Evolutionary conservation across 108 stramenopile species (phyloP).

Genomic region (Thalassiosira profunda): DNA sequence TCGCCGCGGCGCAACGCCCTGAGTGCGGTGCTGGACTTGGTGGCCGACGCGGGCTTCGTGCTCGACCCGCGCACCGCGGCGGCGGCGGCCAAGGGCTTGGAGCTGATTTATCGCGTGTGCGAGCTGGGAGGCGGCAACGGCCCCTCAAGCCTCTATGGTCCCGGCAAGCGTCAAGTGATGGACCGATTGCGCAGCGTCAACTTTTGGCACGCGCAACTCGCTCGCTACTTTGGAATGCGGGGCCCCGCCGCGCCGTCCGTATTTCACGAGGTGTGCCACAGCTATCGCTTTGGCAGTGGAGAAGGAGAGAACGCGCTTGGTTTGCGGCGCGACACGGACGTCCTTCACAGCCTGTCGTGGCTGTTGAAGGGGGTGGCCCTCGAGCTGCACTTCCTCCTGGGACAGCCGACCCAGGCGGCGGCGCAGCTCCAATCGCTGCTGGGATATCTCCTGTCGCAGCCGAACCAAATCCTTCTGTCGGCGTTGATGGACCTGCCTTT

Average conservation of each 20-base stretch:
- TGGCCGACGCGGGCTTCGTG: constrained; percentile 47
- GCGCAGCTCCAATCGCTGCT: constrained; percentile 32
- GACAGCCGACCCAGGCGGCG: not conserved
- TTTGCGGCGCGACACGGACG: constrained; percentile 36
- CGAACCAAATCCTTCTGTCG: constrained; percentile 31
- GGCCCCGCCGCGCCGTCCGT: constrained; percentile 32
- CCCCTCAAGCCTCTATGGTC: no score
- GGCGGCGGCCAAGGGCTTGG: constrained; percentile 67
- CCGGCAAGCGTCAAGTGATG: constrained; percentile 12
- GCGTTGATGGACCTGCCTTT: constrained; percentile 40
- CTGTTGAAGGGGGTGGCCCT: constrained; percentile 68
- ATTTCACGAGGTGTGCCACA: constrained; percentile 35
- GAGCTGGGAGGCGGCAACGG: constrained; percentile 20
- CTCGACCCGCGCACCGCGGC: constrained; percentile 35
- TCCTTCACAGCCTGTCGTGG: constrained; percentile 73
- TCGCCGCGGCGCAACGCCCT: constrained; percentile 55
- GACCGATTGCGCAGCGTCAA: constrained; percentile 21
- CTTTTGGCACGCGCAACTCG: constrained; percentile 42
- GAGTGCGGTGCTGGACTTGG: constrained; percentile 61
- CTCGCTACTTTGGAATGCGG: constrained; percentile 30
- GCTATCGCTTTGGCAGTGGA: constrained; percentile 31
- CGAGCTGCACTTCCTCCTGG: constrained; percentile 53
- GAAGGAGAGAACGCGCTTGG: constrained; percentile 33
- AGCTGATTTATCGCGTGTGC: constrained; percentile 63
- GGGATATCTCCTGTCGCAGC: constrained; percentile 40